phyloP scores from a whole-genome alignment of 495 filamentous ascomycete species.

The Letharia columbiana region DNA sequence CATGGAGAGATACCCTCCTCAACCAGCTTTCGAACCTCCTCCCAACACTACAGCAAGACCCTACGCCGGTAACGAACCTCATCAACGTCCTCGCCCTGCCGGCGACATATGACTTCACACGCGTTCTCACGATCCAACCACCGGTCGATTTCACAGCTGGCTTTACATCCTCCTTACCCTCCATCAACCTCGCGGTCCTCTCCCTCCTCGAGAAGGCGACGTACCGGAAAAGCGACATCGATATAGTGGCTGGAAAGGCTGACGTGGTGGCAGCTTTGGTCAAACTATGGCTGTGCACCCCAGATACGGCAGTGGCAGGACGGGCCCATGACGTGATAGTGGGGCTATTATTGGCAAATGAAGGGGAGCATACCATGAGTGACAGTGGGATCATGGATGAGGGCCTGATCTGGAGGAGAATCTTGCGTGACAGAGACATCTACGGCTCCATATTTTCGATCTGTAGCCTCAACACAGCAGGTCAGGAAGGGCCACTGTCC shows the following conservation, averaged over 20 bases:
- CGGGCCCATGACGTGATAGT: slow-evolving; percentile 58
- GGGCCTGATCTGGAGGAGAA: slow-evolving; percentile 61
- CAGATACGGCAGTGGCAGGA: slow-evolving; percentile 64
- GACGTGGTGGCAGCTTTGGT: slow-evolving; percentile 54
- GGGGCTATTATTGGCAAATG: slow-evolving; percentile 55
- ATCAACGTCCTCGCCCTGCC: slow-evolving; percentile 31
- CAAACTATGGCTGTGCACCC: slow-evolving; percentile 61
- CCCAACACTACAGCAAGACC: slow-evolving; percentile 43
- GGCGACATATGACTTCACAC: slow-evolving; percentile 35
- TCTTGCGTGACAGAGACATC: slow-evolving; percentile 58
- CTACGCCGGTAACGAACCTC: slow-evolving; percentile 40
- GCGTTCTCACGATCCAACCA: slow-evolving; percentile 39
- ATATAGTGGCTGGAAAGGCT: slow-evolving; percentile 58
- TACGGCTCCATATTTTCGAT: slow-evolving; percentile 57
- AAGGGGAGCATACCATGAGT: slow-evolving; percentile 30
- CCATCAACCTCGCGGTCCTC: slow-evolving; percentile 63
- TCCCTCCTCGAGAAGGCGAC: slow-evolving; percentile 65
- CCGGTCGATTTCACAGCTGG: slow-evolving; percentile 42
- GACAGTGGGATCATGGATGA: slow-evolving; percentile 45
- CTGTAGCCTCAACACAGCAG: slow-evolving; percentile 42
- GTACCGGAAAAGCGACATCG: slow-evolving; percentile 49
- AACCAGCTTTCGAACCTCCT: slow-evolving; percentile 40
- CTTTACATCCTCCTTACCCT: slow-evolving; percentile 50
- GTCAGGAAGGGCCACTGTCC: slow-evolving; percentile 36
- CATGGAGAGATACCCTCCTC: slow-evolving; percentile 29